These are phyloP conservation scores for Leptographium procerum DNA, from an alignment of 2,329 filamentous ascomycete species.

Conservation along the genomic window DNA sequence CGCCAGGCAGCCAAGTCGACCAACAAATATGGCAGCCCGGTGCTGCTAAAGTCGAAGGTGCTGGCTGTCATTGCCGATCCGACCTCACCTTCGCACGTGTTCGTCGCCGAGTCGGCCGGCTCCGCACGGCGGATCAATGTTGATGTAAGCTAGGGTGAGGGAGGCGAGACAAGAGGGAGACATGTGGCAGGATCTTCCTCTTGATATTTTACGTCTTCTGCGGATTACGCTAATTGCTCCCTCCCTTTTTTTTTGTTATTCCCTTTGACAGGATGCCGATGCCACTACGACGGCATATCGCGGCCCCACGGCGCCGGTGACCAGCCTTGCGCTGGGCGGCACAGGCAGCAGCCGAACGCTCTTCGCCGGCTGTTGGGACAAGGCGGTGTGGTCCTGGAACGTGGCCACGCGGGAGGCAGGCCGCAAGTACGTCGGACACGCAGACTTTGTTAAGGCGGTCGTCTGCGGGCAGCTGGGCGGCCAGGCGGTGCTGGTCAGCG, in stretches of 20 bases:
- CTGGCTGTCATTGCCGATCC: constrained; percentile 63
- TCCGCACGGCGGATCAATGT: constrained; percentile 62
- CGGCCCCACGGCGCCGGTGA: constrained; percentile 70
- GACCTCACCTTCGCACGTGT: constrained; percentile 46
- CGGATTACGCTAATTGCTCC: neutral
- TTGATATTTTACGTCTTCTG: no score
- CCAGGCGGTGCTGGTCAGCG: constrained; percentile 57
- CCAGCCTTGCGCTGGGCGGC: constrained; percentile 58
- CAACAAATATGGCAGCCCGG: constrained; percentile 75
- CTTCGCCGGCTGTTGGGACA: constrained; percentile 92
- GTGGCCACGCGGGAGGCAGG: constrained; percentile 41
- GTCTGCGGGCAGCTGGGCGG: constrained; percentile 49
- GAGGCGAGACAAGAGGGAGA: no score
- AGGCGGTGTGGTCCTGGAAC: constrained; percentile 79
- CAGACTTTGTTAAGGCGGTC: constrained; percentile 84
- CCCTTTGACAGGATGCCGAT: constrained; percentile 11
- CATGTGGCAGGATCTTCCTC: no score
- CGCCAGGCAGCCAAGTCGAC: constrained; percentile 58
- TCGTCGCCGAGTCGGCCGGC: constrained; percentile 81
- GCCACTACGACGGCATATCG: constrained; percentile 39
- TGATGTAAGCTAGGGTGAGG: constrained; percentile 45
- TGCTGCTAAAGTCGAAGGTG: constrained; percentile 75
- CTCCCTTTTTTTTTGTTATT: neutral
- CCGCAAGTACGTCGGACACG: constrained; percentile 62
- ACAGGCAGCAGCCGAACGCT: constrained; percentile 32